These are phyloP conservation scores for Stropharia rugosoannulata DNA, from an alignment of 768 basidiomycete genomes.

Conservation along the genomic window DNA sequence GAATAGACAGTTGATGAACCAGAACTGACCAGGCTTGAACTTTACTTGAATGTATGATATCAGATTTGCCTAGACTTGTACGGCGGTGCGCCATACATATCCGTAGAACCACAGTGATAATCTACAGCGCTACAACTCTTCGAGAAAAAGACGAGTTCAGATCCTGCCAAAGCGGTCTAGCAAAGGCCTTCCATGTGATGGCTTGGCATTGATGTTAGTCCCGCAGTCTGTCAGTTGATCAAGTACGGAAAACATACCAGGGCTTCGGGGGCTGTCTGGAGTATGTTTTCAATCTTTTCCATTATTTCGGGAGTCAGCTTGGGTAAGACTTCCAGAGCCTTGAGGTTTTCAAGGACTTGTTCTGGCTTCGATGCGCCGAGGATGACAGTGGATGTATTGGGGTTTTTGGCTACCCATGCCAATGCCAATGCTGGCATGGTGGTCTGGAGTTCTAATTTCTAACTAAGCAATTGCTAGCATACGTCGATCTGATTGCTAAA, in stretches of 20 bases:
- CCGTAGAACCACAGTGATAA: not conserved
- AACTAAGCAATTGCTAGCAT: not conserved
- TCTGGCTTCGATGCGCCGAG: conserved; percentile 66
- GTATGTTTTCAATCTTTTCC: conserved; percentile 66
- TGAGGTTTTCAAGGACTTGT: conserved; percentile 67
- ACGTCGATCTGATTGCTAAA: not conserved
- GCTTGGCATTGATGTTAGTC: not conserved
- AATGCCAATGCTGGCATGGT: conserved; percentile 66
- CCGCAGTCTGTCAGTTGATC: not conserved
- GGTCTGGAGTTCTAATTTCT: conserved; percentile 42
- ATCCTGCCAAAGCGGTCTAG: conserved; percentile 14
- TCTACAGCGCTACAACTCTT: not conserved
- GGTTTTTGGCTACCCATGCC: conserved; percentile 74
- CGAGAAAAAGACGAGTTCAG: not conserved
- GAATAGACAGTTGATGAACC: no score
- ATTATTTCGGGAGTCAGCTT: conserved; percentile 69
- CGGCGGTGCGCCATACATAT: no score
- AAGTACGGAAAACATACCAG: conserved; percentile 29
- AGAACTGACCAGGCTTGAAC: no score
- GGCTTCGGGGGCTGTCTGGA: conserved; percentile 49
- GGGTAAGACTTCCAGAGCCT: conserved; percentile 70
- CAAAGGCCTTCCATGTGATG: conserved; percentile 15
- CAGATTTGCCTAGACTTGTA: no score
- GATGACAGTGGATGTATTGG: conserved; percentile 67
- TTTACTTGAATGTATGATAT: no score